A percentile compares a stretch with the other conserved stretches of the same genome.
Evolutionary conservation across 495 filamentous ascomycete genomes (phyloP).

Genomic region (Neurospora discreta): DNA sequence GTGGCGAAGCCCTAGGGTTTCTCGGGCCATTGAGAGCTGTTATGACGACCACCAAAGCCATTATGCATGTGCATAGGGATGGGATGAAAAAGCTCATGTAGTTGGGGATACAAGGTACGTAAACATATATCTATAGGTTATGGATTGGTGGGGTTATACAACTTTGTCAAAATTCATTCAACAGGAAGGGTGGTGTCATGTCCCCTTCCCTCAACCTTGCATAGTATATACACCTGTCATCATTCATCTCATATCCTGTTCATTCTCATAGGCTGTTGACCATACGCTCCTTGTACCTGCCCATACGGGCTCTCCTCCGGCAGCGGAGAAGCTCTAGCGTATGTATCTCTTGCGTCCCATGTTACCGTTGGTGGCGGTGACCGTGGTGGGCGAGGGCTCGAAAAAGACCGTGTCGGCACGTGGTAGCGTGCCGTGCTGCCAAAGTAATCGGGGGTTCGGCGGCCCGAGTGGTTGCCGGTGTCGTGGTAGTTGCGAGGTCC

Average conservation of each 20-base stretch:
- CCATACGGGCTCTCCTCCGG: constrained; percentile 16
- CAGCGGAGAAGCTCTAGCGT: constrained; percentile 16
- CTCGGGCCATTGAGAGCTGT: not conserved
- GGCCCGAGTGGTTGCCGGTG: constrained; percentile 19
- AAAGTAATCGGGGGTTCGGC: constrained; percentile 38
- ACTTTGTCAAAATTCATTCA: not conserved
- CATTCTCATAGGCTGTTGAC: constrained; percentile 36
- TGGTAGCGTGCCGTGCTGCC: constrained; percentile 35
- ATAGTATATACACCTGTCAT: not conserved
- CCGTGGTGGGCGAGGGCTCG: constrained; percentile 33
- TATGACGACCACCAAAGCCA: not conserved
- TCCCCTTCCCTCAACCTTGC: not conserved
- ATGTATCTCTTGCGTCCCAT: constrained; percentile 30
- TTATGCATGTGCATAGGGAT: not conserved
- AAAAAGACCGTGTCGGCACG: constrained; percentile 34
- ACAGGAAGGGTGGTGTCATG: not conserved
- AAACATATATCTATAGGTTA: not conserved
- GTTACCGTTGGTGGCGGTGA: constrained; percentile 20
- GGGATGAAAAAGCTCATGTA: not conserved
- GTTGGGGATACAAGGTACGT: not conserved
- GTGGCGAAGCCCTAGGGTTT: not conserved
- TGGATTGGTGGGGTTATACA: not conserved
- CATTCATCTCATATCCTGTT: constrained; percentile 29
- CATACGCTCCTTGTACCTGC: not conserved
- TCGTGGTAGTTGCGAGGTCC: constrained; percentile 1